Evolutionary conservation across 352 stramenopile species (phyloP), one percentile per base, ranked within the genome.

Genomic region (Pythium rhizo-oryzae): DNA sequence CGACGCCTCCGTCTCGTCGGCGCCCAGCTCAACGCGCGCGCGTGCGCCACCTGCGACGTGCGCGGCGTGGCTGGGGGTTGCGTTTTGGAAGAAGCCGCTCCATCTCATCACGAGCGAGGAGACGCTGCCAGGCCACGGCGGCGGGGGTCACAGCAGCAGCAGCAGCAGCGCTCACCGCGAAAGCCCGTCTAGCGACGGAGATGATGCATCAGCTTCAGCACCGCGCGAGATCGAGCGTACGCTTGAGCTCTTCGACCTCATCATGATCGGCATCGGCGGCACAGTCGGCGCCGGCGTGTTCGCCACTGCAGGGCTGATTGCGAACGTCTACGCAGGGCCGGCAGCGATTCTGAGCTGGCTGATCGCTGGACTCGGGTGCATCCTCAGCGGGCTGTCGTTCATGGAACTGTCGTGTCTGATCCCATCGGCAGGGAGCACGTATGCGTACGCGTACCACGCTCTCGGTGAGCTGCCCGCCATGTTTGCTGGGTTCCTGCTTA

Each of bases 241-340:
- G 6, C 77, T 99, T 0, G 79, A 79, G 0, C 81, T 98, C 30
- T 96, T 97, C 64, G 96, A 99, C 76, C 78, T 99, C 8, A 76
- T 98, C 16, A 94, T 89, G 75, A 85, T 99, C 65, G 96, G 96
- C 55, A 97, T 99, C 13, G 94, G 96, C 8, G 95, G 89, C 28
- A 99, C 96, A 0, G 88, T 99, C 11, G 96, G 96, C n/a, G 87
- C 78, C 2, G 96, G 96, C 24, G 87, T 99, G 24, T 99, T 98
- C 74, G 93, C 87, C 11, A 96, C 86, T 0, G 77, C 87, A 0
- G 86, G 87, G 0, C 65, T 91, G 44, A 92, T 95, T 68, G 80
- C 80, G n/a, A 79, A 59, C 55, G 72, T 66, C 7, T 91, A 88
- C 65, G 85, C 85, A 0, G 85, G 94, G 1, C 92, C 94, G 0